A percentile compares a stretch with the other conserved stretches of the same genome.
Conservation (phyloP, 2,329 filamentous ascomycete genomes). For the Claviceps spartinae region DNA sequence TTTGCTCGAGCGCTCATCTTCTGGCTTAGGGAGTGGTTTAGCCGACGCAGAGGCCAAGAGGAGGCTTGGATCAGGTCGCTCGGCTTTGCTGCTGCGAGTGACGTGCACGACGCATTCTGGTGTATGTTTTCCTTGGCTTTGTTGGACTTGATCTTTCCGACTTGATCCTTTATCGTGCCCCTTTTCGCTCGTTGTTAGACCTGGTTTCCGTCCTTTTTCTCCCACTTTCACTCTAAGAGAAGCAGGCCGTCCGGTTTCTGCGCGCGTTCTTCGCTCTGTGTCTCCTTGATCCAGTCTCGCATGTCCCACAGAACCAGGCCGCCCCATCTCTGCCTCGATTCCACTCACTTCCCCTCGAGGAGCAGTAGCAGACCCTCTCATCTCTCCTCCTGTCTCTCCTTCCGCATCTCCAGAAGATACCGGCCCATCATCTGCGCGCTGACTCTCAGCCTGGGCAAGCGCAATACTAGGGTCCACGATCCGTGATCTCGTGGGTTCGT, state of each 20-base stretch:
- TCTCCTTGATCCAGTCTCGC: too few relatives aligned
- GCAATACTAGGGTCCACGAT: conserved; percentile 17
- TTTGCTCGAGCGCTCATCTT: not conserved
- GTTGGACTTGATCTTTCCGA: not conserved
- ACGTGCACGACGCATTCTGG: conserved; percentile 10
- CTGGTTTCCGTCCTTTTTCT: too few relatives aligned
- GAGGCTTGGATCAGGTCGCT: conserved; percentile 15
- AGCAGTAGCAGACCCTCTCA: too few relatives aligned
- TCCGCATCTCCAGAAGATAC: not conserved
- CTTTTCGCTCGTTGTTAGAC: not conserved
- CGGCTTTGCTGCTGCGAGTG: conserved; percentile 14
- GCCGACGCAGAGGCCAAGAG: conserved; percentile 11
- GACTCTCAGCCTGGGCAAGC: conserved; percentile 11
- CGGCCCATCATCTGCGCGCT: not conserved
- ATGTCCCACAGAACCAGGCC: too few relatives aligned
- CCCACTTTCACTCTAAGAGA: not conserved
- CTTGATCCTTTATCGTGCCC: not conserved
- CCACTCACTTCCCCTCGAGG: too few relatives aligned
- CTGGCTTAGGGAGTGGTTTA: not conserved
- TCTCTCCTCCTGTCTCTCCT: too few relatives aligned
- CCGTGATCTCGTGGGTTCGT: conserved; percentile 10
- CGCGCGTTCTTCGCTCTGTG: too few relatives aligned
- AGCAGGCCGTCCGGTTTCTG: not conserved
- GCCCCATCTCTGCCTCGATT: too few relatives aligned
- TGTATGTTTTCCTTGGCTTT: not conserved